Conservation (phyloP, 768 basidiomycete genomes). For the Phallus indusiatus region DNA sequence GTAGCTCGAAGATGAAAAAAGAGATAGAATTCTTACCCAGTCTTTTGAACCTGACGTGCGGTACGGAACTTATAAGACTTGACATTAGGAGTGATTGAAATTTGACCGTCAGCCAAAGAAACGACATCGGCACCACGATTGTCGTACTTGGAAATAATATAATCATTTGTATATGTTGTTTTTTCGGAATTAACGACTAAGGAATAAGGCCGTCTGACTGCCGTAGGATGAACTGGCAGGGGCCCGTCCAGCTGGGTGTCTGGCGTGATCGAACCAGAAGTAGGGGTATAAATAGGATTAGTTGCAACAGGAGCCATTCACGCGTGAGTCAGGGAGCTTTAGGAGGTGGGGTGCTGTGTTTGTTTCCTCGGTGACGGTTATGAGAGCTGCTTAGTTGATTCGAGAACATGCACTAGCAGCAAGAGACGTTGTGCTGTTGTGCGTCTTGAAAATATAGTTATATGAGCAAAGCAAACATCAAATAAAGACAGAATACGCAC, state of each 20-base stretch:
- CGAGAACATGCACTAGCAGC: slow-evolving; percentile 72
- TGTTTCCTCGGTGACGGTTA: slow-evolving; percentile 80
- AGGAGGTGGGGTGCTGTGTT: slow-evolving; percentile 56
- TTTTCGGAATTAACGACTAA: slow-evolving; percentile 78
- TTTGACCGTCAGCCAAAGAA: slow-evolving; percentile 60
- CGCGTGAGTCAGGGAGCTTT: slow-evolving; percentile 31
- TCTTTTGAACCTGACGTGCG: slow-evolving; percentile 73
- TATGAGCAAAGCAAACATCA: not conserved
- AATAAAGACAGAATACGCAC: not conserved
- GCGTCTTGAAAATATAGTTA: not conserved
- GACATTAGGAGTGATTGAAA: slow-evolving; percentile 68
- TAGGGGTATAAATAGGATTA: slow-evolving; percentile 21
- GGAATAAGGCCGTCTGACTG: slow-evolving; percentile 64
- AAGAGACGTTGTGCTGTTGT: not conserved
- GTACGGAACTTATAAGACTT: slow-evolving; percentile 90
- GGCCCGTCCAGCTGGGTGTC: slow-evolving; percentile 60
- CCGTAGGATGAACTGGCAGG: slow-evolving; percentile 68
- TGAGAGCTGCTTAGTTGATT: slow-evolving; percentile 87
- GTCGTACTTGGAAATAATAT: slow-evolving; percentile 73
- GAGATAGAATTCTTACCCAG: slow-evolving; percentile 56
- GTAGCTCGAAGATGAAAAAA: slow-evolving; percentile 1
- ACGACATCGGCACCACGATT: slow-evolving; percentile 69
- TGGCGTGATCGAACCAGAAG: slow-evolving; percentile 67
- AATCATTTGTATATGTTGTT: slow-evolving; percentile 70
- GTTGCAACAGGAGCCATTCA: slow-evolving; percentile 18